Evolutionary conservation across 176 grass and related monocot genomes (phyloP).

Genomic region (Oropetium thomaeum): DNA sequence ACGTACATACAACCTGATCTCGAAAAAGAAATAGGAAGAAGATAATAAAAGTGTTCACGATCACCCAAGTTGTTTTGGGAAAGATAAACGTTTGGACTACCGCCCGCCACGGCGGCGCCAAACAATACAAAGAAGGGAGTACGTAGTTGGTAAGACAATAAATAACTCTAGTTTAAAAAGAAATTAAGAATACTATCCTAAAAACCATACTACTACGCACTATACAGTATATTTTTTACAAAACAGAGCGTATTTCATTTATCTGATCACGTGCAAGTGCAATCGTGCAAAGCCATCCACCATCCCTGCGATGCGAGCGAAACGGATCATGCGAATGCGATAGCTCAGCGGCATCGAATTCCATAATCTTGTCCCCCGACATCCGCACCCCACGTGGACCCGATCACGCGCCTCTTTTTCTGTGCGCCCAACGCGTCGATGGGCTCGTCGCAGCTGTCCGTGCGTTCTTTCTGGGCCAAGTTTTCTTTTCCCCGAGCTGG

Average conservation of each 20-base stretch:
- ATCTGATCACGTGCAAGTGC: no score
- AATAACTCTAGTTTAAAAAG: no score
- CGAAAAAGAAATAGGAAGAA: not conserved
- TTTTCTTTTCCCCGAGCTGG: not conserved
- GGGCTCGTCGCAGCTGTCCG: conserved; percentile 18
- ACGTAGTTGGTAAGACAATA: no score
- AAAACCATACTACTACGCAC: no score
- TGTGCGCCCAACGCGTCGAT: conserved; percentile 8
- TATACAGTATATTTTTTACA: no score
- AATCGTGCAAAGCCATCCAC: no score
- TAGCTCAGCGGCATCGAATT: conserved; percentile 30
- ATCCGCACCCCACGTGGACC: conserved; percentile 6
- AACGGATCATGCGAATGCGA: not conserved
- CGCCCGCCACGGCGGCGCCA: not conserved
- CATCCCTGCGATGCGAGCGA: no score
- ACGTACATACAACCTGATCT: not conserved
- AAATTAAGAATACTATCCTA: no score
- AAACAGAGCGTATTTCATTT: no score
- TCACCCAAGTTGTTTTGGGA: not conserved
- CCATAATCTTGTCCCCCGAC: conserved; percentile 28
- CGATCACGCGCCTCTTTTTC: not conserved
- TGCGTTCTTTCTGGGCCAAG: not conserved
- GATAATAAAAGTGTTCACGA: not conserved
- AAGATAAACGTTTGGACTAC: not conserved
- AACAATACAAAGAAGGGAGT: no score